Percentiles rank a stretch among this genome's conserved stretches.
Conservation (phyloP, 768 basidiomycete species). For the Kwoniella heveanensis region DNA sequence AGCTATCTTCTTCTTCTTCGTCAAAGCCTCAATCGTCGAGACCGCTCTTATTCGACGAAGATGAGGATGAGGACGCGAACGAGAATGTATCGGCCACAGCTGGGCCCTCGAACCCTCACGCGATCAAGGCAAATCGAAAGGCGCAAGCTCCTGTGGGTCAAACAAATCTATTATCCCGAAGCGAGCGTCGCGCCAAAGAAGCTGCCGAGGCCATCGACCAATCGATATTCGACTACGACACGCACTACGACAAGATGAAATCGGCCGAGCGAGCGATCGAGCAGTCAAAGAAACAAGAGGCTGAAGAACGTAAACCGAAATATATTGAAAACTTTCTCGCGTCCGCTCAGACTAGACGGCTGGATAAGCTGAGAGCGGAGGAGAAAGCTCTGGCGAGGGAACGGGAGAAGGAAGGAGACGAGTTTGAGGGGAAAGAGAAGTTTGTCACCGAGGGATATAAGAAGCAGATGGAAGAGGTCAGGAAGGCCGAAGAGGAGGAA, state of each 20-base stretch:
- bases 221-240: conserved; percentile 91
- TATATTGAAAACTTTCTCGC: conserved; percentile 79
- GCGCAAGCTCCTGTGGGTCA: conserved; percentile 5
- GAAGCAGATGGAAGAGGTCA: conserved; percentile 89
- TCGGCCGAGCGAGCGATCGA: conserved; percentile 75
- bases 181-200: conserved; percentile 61
- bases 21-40: conserved; percentile 57
- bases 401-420: conserved; percentile 87
- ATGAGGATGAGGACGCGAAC: conserved; percentile 63
- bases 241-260: conserved; percentile 95
- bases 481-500: conserved; percentile 91
- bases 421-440: conserved; percentile 91
- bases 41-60: conserved; percentile 65
- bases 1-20: neutral
- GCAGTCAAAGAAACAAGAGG: conserved; percentile 72
- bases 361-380: conserved; percentile 90
- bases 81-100: conserved; percentile 28
- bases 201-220: conserved; percentile 76
- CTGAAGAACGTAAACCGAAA: conserved; percentile 86
- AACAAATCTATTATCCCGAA: conserved; percentile 32
- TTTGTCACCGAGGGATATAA: conserved; percentile 98
- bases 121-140: neutral
- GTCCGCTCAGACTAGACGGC: conserved; percentile 79
- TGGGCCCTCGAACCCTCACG: conserved; percentile 18
- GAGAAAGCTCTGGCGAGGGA: conserved; percentile 97